phyloP scores from a whole-genome alignment of 2,329 filamentous ascomycete species.

The Xylariaceae sp. region DNA sequence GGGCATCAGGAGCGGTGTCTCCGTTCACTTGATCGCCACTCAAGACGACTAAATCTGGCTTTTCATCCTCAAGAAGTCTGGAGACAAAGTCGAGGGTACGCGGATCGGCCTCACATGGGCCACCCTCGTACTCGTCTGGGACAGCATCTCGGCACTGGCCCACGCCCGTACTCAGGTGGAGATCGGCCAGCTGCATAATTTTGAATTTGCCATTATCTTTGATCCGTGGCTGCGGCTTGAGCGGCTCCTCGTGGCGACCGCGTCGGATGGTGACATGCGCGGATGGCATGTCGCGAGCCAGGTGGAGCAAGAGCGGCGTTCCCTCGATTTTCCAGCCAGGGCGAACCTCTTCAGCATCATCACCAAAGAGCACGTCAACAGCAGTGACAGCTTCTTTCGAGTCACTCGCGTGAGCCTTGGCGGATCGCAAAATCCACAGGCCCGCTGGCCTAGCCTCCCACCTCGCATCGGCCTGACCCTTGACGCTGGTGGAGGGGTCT shows the following conservation, averaged over 20 bases:
- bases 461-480: slow-evolving; percentile 60
- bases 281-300: slow-evolving; percentile 64
- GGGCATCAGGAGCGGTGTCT: slow-evolving; percentile 87
- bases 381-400: slow-evolving; percentile 77
- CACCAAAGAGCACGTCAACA: slow-evolving; percentile 85
- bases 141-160: slow-evolving; percentile 87
- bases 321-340: slow-evolving; percentile 82
- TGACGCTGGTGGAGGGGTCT: slow-evolving; percentile 66
- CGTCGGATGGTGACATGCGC: slow-evolving; percentile 80
- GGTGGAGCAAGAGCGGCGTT: slow-evolving; percentile 73
- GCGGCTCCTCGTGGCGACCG: slow-evolving; percentile 67
- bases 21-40: slow-evolving; percentile 97
- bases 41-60: slow-evolving; percentile 88
- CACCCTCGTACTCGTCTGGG: slow-evolving; percentile 72
- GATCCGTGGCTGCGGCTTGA: slow-evolving; percentile 77
- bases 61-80: slow-evolving; percentile 86
- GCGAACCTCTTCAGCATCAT: slow-evolving; percentile 89
- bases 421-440: slow-evolving; percentile 80
- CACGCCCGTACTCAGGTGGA: slow-evolving; percentile 90
- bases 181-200: slow-evolving; percentile 93
- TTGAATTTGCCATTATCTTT: slow-evolving; percentile 93
- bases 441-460: slow-evolving; percentile 83
- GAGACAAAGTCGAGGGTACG: slow-evolving; percentile 89
- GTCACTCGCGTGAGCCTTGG: slow-evolving; percentile 75
- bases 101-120: slow-evolving; percentile 87